phyloP scores from a whole-genome alignment of 352 stramenopile genomes.

The Globisporangium lucens region DNA sequence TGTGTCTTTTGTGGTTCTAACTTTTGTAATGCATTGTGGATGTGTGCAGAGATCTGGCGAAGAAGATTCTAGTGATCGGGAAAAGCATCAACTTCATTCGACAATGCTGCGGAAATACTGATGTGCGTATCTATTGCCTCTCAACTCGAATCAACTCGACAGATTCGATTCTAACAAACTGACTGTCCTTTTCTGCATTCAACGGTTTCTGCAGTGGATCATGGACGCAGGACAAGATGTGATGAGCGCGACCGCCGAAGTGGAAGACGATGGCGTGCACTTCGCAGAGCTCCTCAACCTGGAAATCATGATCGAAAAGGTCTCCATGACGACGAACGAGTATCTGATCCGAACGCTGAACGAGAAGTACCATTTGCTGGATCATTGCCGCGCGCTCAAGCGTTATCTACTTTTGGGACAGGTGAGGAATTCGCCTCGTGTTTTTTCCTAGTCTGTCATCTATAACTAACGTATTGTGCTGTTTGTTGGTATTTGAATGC shows the following conservation, averaged over 20 bases:
- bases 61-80: conserved; percentile 94
- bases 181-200: background rate
- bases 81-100: conserved; percentile 99
- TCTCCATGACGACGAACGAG: conserved; percentile 80
- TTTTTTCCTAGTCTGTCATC: background rate
- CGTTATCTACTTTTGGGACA: conserved; percentile 98
- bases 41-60: conserved; percentile 75
- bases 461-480: background rate
- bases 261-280: conserved; percentile 53
- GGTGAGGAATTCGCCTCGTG: conserved; percentile 23
- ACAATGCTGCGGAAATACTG: conserved; percentile 90
- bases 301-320: conserved; percentile 75
- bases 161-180: background rate
- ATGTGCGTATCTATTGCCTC: conserved; percentile 40
- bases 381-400: conserved; percentile 96
- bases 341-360: conserved; percentile 92
- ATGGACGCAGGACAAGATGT: conserved; percentile 56
- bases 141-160: background rate
- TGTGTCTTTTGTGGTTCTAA: background rate
- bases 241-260: conserved; percentile 41
- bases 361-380: conserved; percentile 91
- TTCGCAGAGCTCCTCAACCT: conserved; percentile 71
- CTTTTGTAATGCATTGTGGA: background rate
- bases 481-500: conserved; percentile 4
- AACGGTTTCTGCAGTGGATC: conserved; percentile 44